phyloP scores from a whole-genome alignment of 2,329 filamentous ascomycete genomes.

The Talaromyces pinophilus region DNA sequence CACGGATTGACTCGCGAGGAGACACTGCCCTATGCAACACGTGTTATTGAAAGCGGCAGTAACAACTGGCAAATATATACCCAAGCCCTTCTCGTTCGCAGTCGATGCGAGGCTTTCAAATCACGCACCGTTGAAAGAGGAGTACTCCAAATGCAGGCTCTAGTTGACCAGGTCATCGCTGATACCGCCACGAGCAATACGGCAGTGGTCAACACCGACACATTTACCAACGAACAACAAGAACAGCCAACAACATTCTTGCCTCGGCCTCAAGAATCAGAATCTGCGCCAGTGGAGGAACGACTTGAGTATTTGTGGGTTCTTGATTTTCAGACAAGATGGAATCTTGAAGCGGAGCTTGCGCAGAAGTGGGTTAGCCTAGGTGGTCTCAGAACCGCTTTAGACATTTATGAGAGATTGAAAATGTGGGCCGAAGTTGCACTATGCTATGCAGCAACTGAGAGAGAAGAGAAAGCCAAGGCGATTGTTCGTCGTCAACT shows the following conservation, averaged over 20 bases:
- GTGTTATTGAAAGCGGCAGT: slow-evolving; percentile 82
- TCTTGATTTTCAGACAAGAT: slow-evolving; percentile 79
- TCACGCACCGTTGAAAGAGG: slow-evolving; percentile 87
- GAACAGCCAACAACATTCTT: slow-evolving; percentile 74
- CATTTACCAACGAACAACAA: slow-evolving; percentile 37
- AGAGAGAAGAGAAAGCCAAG: slow-evolving; percentile 80
- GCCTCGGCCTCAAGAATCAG: slow-evolving; percentile 70
- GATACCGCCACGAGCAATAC: slow-evolving; percentile 63
- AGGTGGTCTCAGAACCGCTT: slow-evolving; percentile 81
- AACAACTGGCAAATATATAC: slow-evolving; percentile 99
- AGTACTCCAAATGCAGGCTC: slow-evolving; percentile 86
- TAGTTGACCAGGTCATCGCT: slow-evolving; percentile 92
- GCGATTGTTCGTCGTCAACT: slow-evolving; percentile 75
- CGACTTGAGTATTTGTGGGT: slow-evolving; percentile 82
- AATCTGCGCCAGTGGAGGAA: slow-evolving; percentile 72
- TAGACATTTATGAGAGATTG: slow-evolving; percentile 93
- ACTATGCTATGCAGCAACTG: slow-evolving; percentile 76
- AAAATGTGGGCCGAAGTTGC: slow-evolving; percentile 95
- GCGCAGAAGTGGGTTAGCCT: slow-evolving; percentile 89
- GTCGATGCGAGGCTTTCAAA: slow-evolving; percentile 82
- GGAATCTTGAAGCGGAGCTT: slow-evolving; percentile 92
- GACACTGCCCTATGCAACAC: slow-evolving; percentile 83
- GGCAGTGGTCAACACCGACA: slow-evolving; percentile 29
- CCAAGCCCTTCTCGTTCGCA: slow-evolving; percentile 84
- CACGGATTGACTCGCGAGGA: slow-evolving; percentile 91